Conservation (phyloP, 2,329 filamentous ascomycete genomes). For the Tolypocladium ovalisporum region DNA sequence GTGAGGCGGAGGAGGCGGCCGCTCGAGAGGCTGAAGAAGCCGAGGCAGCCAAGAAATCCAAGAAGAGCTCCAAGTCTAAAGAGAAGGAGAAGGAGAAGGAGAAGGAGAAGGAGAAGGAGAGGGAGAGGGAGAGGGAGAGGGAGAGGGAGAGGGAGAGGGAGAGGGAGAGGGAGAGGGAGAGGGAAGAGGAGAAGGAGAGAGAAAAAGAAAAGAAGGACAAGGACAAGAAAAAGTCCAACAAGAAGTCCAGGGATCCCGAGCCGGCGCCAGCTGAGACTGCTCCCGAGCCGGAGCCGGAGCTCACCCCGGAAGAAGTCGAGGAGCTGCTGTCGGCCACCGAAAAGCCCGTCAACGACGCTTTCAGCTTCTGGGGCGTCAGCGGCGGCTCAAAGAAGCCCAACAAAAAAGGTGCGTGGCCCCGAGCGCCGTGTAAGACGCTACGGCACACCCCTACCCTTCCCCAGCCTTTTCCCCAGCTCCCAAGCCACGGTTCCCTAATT, state of each 20-base stretch:
- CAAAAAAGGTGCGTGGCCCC: slow-evolving; percentile 26
- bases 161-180: slow-evolving; percentile 17
- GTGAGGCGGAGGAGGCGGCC: slow-evolving; percentile 10
- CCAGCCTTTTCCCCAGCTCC: slow-evolving; percentile 1
- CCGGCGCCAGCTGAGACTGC: slow-evolving; percentile 1
- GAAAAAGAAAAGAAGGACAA: slow-evolving; percentile 17
- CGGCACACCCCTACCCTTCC: slow-evolving; percentile 5
- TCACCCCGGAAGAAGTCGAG: slow-evolving; percentile 31
- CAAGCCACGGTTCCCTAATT: slow-evolving; percentile 5
- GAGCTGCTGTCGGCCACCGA: slow-evolving; percentile 25
- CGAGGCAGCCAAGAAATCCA: slow-evolving; percentile 26
- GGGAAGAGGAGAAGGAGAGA: slow-evolving; percentile 20
- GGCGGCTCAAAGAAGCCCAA: slow-evolving; percentile 27
- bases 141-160: slow-evolving; percentile 17
- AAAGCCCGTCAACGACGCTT: slow-evolving; percentile 28
- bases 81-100: slow-evolving; percentile 19
- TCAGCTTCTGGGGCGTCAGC: slow-evolving; percentile 45
- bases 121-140: slow-evolving; percentile 19
- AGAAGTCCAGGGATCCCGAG: slow-evolving; percentile 11
- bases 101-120: slow-evolving; percentile 16
- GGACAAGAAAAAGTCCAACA: slow-evolving; percentile 11
- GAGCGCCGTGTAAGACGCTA: slow-evolving; percentile 3
- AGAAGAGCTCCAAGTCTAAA: slow-evolving; percentile 27
- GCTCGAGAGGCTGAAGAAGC: slow-evolving; percentile 25
- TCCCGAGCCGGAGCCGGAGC: slow-evolving; percentile 14